Base-by-base conservation (phyloP, 768 basidiomycete genomes). In the Naematelia aurantialba region DNA sequence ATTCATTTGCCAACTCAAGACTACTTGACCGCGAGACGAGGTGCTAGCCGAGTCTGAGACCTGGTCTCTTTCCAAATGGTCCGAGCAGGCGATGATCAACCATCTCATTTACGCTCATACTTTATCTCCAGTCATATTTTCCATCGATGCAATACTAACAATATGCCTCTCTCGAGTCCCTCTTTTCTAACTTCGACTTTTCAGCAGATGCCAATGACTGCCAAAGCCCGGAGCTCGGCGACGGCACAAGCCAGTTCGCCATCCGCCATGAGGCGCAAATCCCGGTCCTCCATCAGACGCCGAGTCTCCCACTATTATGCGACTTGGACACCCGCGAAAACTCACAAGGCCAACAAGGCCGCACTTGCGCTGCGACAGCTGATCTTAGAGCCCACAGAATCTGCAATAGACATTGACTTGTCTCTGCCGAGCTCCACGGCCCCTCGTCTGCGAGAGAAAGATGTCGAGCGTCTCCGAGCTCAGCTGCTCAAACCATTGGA, bases 401-500 rank as follows among this genome's bases (percentile, higher is more conserved):
- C 34, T n/a, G 10, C 22, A 5, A 24, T 51, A 27, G 24, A 30
- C 48, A 50, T 22, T 50, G 27, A 30, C 24, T 17, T n/a, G 25
- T 19, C 19, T 10, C 12, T 17, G 52, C 24, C 19, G 2, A 54
- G 49, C 14, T 34, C 44, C 4, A 46, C 57, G 13, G 34, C 47
- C 1, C 56, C 56, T 1, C 61, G 51, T 25, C 30, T 66, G 3
- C 31, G 61, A 21, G 45, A 48, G 45, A 62, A 63, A 53, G 65
- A 66, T 51, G 58, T 66, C 11, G 61, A 57, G 17, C 45, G 65
- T n/a, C 53, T 66, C 3, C 45, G 61, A 13, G 60, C 34, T 4
- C 65, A 66, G 31, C 59, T 66, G n/a, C 52, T 62, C 14, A 58
- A 62, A 21, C 65, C 65, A 1, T 46, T 49, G 5, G 31, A 58